Percentiles rank a stretch among this genome's conserved stretches.
Conservation (phyloP, 176 grass and related monocot species). For the Canna indica region DNA sequence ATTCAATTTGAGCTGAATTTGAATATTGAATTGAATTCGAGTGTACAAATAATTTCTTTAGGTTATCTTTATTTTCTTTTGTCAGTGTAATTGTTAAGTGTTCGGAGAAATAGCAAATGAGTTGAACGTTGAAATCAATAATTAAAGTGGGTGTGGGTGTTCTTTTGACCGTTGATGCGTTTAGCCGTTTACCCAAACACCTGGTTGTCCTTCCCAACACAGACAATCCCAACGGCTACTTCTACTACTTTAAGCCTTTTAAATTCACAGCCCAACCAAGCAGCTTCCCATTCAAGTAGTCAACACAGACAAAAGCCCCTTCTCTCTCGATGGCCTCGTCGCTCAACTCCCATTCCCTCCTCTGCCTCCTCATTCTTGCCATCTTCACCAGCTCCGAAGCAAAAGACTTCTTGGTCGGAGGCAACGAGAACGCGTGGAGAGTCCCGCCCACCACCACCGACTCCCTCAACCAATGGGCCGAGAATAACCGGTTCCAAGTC, state of each 20-base stretch:
- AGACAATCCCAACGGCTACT: neutral
- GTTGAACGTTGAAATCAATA: too few relatives aligned
- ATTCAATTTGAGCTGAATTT: too few relatives aligned
- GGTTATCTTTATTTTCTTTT: too few relatives aligned
- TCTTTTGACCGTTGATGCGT: neutral
- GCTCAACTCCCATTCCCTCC: neutral
- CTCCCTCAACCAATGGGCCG: constrained; percentile 42
- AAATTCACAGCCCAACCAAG: too few relatives aligned
- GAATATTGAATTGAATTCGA: too few relatives aligned
- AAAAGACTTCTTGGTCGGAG: constrained; percentile 31
- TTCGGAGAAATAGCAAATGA: too few relatives aligned
- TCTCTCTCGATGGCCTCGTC: neutral
- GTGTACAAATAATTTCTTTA: too few relatives aligned
- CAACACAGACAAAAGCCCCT: too few relatives aligned
- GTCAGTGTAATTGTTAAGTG: too few relatives aligned
- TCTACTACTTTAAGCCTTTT: neutral
- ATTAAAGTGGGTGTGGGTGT: too few relatives aligned
- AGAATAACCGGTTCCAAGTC: constrained; percentile 32
- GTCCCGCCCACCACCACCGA: constrained; percentile 19
- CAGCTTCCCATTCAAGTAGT: too few relatives aligned
- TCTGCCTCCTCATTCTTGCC: constrained; percentile 1
- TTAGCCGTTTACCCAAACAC: neutral
- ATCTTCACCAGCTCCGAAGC: constrained; percentile 13
- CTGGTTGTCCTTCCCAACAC: neutral
- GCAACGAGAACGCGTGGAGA: constrained; percentile 22